These are phyloP conservation scores for Isatis tinctoria DNA, from an alignment of 345 rosid genomes.

Conservation along the genomic window DNA sequence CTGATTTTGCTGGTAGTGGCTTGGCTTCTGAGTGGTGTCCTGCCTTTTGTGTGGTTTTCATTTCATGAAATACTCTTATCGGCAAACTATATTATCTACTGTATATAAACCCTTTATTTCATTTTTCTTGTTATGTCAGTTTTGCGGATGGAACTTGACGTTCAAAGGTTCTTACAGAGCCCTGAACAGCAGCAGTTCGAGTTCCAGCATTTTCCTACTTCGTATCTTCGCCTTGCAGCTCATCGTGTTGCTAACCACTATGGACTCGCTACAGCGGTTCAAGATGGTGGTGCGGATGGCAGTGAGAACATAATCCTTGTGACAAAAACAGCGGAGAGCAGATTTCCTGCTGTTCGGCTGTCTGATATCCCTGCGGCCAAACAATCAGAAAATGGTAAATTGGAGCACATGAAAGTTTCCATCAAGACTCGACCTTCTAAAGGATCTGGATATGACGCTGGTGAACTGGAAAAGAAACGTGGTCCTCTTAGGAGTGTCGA, in stretches of 20 bases:
- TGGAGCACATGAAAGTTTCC: conserved; percentile 61
- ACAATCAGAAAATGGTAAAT: conserved; percentile 54
- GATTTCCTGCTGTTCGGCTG: conserved; percentile 60
- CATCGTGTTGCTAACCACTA: conserved; percentile 93
- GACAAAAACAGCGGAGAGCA: conserved; percentile 55
- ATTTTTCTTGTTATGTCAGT: conserved; percentile 38
- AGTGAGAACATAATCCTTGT: conserved; percentile 55
- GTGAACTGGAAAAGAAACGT: conserved; percentile 42
- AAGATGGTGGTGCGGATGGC: conserved; percentile 64
- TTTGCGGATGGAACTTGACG: conserved; percentile 87
- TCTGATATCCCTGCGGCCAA: conserved; percentile 61
- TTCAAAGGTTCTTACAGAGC: conserved; percentile 72
- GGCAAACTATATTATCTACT: background rate
- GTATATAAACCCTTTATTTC: background rate
- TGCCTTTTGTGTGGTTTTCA: background rate
- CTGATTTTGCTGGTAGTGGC: background rate
- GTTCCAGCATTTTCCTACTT: conserved; percentile 87
- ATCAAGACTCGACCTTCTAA: conserved; percentile 58
- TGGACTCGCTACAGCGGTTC: conserved; percentile 72
- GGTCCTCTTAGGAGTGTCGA: conserved; percentile 64
- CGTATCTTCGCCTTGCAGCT: conserved; percentile 90
- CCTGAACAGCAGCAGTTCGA: conserved; percentile 72
- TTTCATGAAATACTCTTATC: background rate
- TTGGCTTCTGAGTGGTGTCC: background rate
- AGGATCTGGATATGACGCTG: conserved; percentile 45